Conservation (phyloP, 2,329 filamentous ascomycete species). For the Rutstroemia sp. region DNA sequence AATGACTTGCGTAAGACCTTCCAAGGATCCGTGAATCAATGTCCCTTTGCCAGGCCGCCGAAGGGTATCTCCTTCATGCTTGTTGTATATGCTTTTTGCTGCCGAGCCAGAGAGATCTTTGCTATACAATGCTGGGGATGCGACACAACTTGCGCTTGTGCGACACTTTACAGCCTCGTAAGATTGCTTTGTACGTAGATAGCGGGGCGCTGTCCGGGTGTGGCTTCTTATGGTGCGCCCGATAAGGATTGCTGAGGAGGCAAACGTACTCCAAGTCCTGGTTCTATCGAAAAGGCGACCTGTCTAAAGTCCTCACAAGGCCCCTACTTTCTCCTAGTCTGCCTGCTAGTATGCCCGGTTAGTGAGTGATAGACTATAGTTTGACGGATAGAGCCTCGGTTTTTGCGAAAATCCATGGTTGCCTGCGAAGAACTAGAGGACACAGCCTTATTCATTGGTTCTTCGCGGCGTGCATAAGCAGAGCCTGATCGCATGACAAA, state of each 20-base stretch:
- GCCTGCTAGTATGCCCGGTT: no score
- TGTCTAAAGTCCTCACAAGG: no score
- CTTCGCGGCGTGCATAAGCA: not conserved
- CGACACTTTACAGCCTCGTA: not conserved
- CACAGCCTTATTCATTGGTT: not conserved
- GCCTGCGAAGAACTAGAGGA: not conserved
- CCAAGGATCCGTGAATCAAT: no score
- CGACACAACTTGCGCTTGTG: not conserved
- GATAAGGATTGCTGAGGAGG: not conserved
- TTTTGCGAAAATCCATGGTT: not conserved
- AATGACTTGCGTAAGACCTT: not conserved
- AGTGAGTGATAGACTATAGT: not conserved
- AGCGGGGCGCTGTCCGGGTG: not conserved
- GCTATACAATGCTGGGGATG: no score
- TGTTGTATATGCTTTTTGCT: no score
- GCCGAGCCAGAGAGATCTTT: no score
- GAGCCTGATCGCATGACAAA: conserved; percentile 6
- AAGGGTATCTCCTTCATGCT: no score
- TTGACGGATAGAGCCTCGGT: not conserved
- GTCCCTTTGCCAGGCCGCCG: no score
- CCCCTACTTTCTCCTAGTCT: no score
- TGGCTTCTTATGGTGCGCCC: not conserved
- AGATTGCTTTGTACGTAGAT: not conserved
- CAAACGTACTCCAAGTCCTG: not conserved
- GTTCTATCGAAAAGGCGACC: no score